Base-by-base conservation (phyloP, 164 flowering plant genomes). In the Nelumbo lutea region DNA sequence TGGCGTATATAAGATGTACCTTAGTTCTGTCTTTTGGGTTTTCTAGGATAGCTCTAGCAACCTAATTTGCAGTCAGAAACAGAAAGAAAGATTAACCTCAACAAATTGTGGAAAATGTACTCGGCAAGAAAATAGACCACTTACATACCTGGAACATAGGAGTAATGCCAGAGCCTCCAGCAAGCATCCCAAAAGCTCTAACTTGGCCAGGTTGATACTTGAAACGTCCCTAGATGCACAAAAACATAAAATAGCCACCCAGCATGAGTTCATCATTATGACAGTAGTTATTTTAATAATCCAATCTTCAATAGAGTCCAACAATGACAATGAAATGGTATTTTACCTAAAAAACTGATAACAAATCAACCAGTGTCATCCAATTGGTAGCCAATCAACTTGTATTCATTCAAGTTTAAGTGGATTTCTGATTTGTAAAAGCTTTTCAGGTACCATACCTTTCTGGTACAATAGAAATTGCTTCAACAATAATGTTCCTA, bases 91-190 rank as follows among this genome's bases (percentile, higher is more conserved):
- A 62, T 67, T 13, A 55, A 61, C 27, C 42, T 2, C 60, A 61
- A 65, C 58, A 59, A 13, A 27, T 7, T 5, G 59, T 5, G 67
- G 47, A 56, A 68, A 5, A 59, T 8, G 2, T 41, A 5, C 1
- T 41, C 66, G 55, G 27, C 3, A 41, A n/a, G 39, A 76, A 59
- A 27, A 58, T 46, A 5, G 5, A 40, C 56, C 45, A 4, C 4
- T 55, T 0, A 64, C 74, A 66, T 79, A 92, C 99, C 77, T 95
- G 99, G 76, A 88, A 95, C 97, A 95, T 95, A 50, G 99, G 99
- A 62, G 99, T 95, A 56, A 95, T 95, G 68, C 99, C 99, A 63
- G 97, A 92, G 48, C 99, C 99, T 68, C 99, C 99, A 70, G 99
- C 97, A 83, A 90, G 83, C 99, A 95, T 92, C 58, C 99, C 99